Evolutionary conservation across 805 yeast species (phyloP), one percentile per base, ranked within the genome.

Genomic region (Saturnispora dispora): DNA sequence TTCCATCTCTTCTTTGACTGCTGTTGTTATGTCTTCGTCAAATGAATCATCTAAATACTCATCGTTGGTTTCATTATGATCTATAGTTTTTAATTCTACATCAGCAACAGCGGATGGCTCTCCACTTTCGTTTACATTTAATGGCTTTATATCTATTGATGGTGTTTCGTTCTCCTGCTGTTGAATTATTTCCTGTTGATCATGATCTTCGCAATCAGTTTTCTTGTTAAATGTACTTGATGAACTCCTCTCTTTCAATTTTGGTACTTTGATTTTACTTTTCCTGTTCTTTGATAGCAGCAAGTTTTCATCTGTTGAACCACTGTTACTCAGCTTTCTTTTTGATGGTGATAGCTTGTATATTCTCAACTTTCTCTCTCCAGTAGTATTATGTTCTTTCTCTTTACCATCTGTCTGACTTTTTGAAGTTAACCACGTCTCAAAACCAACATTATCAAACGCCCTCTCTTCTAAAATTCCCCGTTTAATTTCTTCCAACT

Each of bases 1-100:
- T 36, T 61, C 65, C 47, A 61, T 58, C 55, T 75, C 78, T 43
- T 68, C 68, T 30, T 59, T 60, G 41, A 68, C 57, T 18, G 57
- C 63, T n/a, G 53, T 46, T 1, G 65, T 46, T 5, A 57, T 32
- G 13, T 43, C 47, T 35, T 55, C 58, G 3, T 55, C 51, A 20
- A 28, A 20, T 13, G 48, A 43, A 13, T 46, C 48, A n/a, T 45
- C 49, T 3, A 45, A 43, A 28, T 28, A 27, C 3, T 41, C 42
- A 20, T 45, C 28, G 25, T 28, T 18, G 9, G 20, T 33, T 36
- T 43, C 51, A 15, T 46, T 32, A 25, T 47, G 35, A 20, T 47
- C 28, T 20, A 27, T 42, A n/a, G 39, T 10, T 13, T 52, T n/a
- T 8, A 18, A 17, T 18, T 45, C 25, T 6, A 17, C 9, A 18